Evolutionary conservation across 805 yeast species (phyloP), one percentile per base, ranked within the genome.

Genomic region (Barnettozyma populi): DNA sequence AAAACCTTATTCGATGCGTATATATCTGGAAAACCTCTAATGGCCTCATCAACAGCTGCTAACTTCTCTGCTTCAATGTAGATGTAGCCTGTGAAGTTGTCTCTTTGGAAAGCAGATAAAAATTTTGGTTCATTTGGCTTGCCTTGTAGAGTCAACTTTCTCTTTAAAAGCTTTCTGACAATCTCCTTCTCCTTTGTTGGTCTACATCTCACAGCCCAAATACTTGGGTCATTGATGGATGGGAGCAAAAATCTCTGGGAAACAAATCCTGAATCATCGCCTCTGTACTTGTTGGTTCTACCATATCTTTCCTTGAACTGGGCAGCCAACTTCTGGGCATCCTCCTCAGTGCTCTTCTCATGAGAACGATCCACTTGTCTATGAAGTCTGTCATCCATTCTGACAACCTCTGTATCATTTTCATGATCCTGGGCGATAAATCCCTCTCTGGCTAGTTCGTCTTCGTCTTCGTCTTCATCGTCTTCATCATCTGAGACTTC

Each of bases 401-500:
- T 68, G 54, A 46, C 65, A 57, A 51, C 68, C 57, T 71, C 80
- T 31, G 75, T 85, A 36, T 76, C 82, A 42, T 75, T 84, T 34
- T 76, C 80, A 44, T 80, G 86, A 54, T 87, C 96, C 53, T 80
- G 86, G 2, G 87, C 80, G 54, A 86, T 80, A 62, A 86, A 86
- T 61, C 89, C 92, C 63, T 85, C 95, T 59, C 89, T 80, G 40
- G 85, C 79, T 27, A 87, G 70, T 53, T 86, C 97, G n/a, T 95
- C 90, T 56, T 82, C 87, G 56, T 85, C 98, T 53, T 92, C 98
- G 42, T 90, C 98, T 52, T 90, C 98, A 52, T 89, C 92, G 55
- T 92, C 98, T 47, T 94, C 98, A 56, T 94, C 98, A 52, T 92
- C 98, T 66, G 92, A 96, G 49, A 94, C 99, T 66, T 92, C 98